These are phyloP conservation scores for Pulveroboletus sp. DNA, from an alignment of 768 basidiomycete genomes.

Conservation along the genomic window DNA sequence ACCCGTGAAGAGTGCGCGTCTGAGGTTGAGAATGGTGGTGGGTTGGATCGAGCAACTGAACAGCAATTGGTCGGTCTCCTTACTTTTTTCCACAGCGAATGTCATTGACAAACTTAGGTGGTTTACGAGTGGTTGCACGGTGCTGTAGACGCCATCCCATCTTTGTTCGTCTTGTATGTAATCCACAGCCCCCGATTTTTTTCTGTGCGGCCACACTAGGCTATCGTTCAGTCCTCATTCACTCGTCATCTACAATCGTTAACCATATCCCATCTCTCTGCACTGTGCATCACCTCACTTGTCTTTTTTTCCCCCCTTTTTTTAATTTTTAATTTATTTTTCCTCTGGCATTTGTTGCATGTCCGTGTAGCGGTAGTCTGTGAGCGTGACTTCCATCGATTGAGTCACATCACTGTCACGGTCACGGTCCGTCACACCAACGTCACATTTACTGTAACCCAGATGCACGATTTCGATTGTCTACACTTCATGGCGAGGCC, in stretches of 20 bases:
- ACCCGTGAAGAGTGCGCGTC: slow-evolving; percentile 69
- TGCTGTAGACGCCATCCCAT: slow-evolving; percentile 34
- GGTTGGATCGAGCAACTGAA: slow-evolving; percentile 89
- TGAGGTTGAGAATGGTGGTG: slow-evolving; percentile 80
- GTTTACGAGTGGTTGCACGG: slow-evolving; percentile 67
- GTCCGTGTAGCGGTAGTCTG: not conserved
- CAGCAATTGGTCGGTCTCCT: slow-evolving; percentile 44
- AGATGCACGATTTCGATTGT: not conserved
- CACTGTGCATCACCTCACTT: slow-evolving; percentile 15
- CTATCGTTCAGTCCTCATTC: not conserved
- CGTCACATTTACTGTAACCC: slow-evolving; percentile 7
- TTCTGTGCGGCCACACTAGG: slow-evolving; percentile 7
- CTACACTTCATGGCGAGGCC: slow-evolving; percentile 14
- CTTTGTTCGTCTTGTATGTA: slow-evolving; percentile 9
- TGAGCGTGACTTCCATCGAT: slow-evolving; percentile 3
- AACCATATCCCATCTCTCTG: slow-evolving; percentile 14
- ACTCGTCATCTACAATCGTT: slow-evolving; percentile 1
- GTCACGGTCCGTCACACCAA: slow-evolving; percentile 12
- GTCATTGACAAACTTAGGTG: slow-evolving; percentile 45
- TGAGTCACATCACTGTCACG: slow-evolving; percentile 13
- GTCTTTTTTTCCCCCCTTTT: not conserved
- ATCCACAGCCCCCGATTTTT: slow-evolving; percentile 5
- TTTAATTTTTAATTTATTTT: not conserved
- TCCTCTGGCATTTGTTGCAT: not conserved
- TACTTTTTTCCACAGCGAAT: slow-evolving; percentile 13